Evolutionary conservation across 1,139 yeast genomes (phyloP), one percentile per base, ranked within the genome.

Genomic region (Geotrichum aggregatum): DNA sequence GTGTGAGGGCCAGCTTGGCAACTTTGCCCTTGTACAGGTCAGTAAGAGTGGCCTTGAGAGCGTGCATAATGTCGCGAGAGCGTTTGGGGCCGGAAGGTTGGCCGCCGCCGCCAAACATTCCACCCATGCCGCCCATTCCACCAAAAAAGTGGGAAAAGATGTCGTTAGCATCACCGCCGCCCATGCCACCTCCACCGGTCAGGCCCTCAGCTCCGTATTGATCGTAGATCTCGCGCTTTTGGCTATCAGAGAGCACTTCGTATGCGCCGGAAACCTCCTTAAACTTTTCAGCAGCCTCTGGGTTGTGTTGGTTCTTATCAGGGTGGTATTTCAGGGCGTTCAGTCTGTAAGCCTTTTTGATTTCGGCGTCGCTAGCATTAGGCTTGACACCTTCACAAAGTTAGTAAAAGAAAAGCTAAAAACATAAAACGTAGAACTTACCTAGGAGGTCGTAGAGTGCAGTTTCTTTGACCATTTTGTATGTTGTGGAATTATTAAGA

Each of bases 251-350:
- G 58, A 92, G 76, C 54, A 92, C 88, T 66, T 92, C 98, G 69
- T 86, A 92, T 1, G 98, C 96, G 68, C 87, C 97, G 19, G 96
- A 85, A 33, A 91, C 87, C 65, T 91, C 94, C 70, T 92, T 92
- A 74, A 92, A 92, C 73, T 91, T 91, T 56, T 73, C 76, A 14
- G 95, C 86, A 67, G 89, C 86, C 59, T 96, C 97, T 5, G 95
- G 96, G 54, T 89, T 86, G 47, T 80, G 78, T 54, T 84, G 84
- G 67, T 84, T 96, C 78, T 92, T 92, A 74, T 92, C 98, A 57
- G 98, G 98, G 70, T 92, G 98, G 73, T 82, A 86, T 67, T 87
- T 91, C 66, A 92, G 79, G 21, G 98, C 98, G 48, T 87, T 80
- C 64, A 87, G 82, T 76, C 98, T 84, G 75, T 92, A 92, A 19